These are phyloP conservation scores for Parasarocladium wereldwijsianum DNA, from an alignment of 2,329 filamentous ascomycete species.

Conservation along the genomic window DNA sequence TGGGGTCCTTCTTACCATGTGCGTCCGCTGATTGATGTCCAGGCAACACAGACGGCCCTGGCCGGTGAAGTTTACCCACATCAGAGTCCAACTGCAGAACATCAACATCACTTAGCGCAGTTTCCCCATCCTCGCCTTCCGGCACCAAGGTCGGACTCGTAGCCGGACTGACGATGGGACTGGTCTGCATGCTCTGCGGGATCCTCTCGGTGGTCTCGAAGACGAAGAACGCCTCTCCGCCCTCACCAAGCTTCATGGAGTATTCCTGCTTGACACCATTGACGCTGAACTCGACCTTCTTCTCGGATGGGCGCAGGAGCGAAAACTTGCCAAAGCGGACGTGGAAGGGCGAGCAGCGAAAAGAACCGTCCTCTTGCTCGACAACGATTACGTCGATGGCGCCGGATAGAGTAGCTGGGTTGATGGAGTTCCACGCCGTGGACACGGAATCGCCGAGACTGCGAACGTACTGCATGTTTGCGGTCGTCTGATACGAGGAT, in stretches of 20 bases:
- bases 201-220: conserved; percentile 90
- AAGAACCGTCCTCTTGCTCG: conserved; percentile 79
- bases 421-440: conserved; percentile 99
- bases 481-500: conserved; percentile 5
- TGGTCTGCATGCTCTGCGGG: conserved; percentile 87
- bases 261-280: conserved; percentile 86
- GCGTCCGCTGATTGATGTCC: conserved; percentile 9
- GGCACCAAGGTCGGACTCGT: conserved; percentile 55
- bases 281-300: conserved; percentile 97
- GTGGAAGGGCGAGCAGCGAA: conserved; percentile 93
- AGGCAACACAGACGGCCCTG: conserved; percentile 27
- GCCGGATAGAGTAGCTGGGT: conserved; percentile 89
- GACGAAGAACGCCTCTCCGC: conserved; percentile 96
- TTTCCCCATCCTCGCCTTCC: conserved; percentile 1
- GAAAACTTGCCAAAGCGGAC: conserved; percentile 99
- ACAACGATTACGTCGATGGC: conserved; percentile 99
- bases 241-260: conserved; percentile 96
- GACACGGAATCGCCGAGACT: conserved; percentile 91
- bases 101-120: conserved; percentile 53
- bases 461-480: conserved; percentile 89
- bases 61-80: conserved; percentile 22
- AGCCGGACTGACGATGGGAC: conserved; percentile 81
- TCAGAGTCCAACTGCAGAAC: conserved; percentile 48
- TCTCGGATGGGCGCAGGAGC: conserved; percentile 83
- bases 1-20: conserved; percentile 13